Evolutionary conservation across 176 grass and related monocot species (phyloP), one percentile per base, ranked within the genome.

Genomic region (Carex parvula): DNA sequence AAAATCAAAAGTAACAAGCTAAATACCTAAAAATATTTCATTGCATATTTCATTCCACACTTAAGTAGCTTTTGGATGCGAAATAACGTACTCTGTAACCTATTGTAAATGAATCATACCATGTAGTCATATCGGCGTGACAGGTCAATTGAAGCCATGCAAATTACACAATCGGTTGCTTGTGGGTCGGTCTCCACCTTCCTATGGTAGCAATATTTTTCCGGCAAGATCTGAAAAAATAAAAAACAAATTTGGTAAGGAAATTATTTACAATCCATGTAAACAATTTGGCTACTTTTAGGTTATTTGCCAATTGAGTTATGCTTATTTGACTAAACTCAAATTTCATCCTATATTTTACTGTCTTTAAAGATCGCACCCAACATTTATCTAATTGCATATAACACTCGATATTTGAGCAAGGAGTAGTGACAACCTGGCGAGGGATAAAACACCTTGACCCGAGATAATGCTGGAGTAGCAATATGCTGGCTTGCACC

Each of bases 391-490:
- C 48, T 77, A 77, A 56, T 75, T 52, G 46, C 70, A 17, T 42
- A n/a, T 70, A 20, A 42, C 16, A 9, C 67, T 70, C 7, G 2
- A 56, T 26, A 56, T 77, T 77, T 32, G 46, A 8, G 12, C 9
- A 32, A 24, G 29, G 14, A 30, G 5, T 74, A 17, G 48, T 54
- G 30, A 77, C 50, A 56, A 77, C 96, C 93, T 99, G 97, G 60
- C 32, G 93, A 79, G 97, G 97, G 91, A 99, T 99, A 74, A 99
- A 99, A 79, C 97, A 99, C 17, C 97, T 89, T 52, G 97, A 99
- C 42, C 97, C 97, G 85, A 96, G 81, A 87, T 94, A 99, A 87
- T 99, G 90, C 88, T 99, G 97, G 14, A 96, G 88, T 33, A 99
- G 78, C 29, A 99, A 92, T 77, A 96, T 88, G 46, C 75, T 79